These are phyloP conservation scores for Incumbomyces lentus DNA, from an alignment of 2,329 filamentous ascomycete genomes.

Conservation along the genomic window DNA sequence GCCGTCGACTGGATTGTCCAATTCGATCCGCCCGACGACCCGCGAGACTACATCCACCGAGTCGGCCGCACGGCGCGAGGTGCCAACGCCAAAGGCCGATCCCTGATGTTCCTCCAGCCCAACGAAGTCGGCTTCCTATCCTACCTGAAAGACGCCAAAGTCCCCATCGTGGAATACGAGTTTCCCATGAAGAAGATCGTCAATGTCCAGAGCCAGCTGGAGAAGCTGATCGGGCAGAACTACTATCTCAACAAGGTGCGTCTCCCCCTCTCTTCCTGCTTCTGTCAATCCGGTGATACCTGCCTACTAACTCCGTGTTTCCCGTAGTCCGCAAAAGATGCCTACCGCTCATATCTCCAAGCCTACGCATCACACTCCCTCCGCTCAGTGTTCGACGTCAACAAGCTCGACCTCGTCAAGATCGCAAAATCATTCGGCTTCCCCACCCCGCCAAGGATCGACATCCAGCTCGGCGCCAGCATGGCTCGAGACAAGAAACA, in stretches of 20 bases:
- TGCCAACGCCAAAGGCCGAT: conserved; percentile 70
- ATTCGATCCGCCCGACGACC: conserved; percentile 88
- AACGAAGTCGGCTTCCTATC: conserved; percentile 85
- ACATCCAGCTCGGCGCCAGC: conserved; percentile 67
- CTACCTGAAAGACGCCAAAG: conserved; percentile 80
- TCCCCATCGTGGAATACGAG: conserved; percentile 92
- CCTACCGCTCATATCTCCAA: conserved; percentile 84
- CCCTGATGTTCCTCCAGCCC: conserved; percentile 86
- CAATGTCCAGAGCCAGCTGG: conserved; percentile 80
- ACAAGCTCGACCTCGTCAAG: conserved; percentile 72
- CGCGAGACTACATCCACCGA: conserved; percentile 85
- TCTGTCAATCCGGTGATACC: conserved; percentile 5
- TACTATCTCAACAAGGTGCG: conserved; percentile 86
- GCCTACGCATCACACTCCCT: conserved; percentile 83
- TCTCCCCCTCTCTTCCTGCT: conserved; percentile 7
- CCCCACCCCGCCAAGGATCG: conserved; percentile 62
- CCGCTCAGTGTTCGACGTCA: conserved; percentile 72
- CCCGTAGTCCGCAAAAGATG: conserved; percentile 52
- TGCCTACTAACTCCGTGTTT: too few species aligned
- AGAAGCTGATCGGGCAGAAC: conserved; percentile 88
- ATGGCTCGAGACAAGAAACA: conserved; percentile 38
- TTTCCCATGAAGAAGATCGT: conserved; percentile 86
- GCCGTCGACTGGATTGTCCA: conserved; percentile 95
- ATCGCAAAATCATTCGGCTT: conserved; percentile 81
- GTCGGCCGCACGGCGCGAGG: conserved; percentile 91